Evolutionary conservation across 306 rosid species (phyloP).

Genomic region (Castanea sativa): DNA sequence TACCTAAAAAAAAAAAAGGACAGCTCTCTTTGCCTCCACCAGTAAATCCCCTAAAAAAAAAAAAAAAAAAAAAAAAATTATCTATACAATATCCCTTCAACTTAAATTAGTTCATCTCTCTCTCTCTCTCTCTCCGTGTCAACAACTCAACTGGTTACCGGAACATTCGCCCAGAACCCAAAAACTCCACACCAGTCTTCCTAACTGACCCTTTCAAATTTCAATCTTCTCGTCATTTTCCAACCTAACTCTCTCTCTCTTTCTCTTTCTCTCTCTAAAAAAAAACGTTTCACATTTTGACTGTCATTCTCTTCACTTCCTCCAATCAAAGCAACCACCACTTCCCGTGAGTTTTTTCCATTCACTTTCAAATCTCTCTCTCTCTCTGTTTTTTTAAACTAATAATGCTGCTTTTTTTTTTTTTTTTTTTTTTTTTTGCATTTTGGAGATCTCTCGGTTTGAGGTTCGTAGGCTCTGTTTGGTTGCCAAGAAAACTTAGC

Average conservation of each 20-base stretch:
- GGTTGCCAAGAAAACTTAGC: slow-evolving; percentile 7
- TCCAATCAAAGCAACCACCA: background rate
- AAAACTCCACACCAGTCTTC: background rate
- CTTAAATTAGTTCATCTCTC: background rate
- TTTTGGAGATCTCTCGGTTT: background rate
- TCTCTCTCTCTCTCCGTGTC: background rate
- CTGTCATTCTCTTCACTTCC: background rate
- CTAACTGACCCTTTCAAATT: background rate
- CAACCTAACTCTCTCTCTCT: background rate
- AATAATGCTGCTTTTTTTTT: background rate
- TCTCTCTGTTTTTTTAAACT: background rate
- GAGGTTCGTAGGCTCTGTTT: slow-evolving; percentile 1
- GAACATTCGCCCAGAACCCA: background rate
- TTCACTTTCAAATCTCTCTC: background rate
- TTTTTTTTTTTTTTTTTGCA: background rate
- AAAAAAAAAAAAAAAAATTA: background rate
- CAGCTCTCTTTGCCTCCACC: background rate
- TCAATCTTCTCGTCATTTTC: background rate
- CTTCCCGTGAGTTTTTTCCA: background rate
- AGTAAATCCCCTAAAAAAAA: background rate
- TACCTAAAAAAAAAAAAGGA: too few species aligned
- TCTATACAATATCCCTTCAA: background rate
- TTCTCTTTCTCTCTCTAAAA: background rate
- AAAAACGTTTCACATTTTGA: background rate
- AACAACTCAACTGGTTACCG: background rate